Evolutionary conservation across 495 filamentous ascomycete genomes (phyloP).

Genomic region (Penicillium daleae): DNA sequence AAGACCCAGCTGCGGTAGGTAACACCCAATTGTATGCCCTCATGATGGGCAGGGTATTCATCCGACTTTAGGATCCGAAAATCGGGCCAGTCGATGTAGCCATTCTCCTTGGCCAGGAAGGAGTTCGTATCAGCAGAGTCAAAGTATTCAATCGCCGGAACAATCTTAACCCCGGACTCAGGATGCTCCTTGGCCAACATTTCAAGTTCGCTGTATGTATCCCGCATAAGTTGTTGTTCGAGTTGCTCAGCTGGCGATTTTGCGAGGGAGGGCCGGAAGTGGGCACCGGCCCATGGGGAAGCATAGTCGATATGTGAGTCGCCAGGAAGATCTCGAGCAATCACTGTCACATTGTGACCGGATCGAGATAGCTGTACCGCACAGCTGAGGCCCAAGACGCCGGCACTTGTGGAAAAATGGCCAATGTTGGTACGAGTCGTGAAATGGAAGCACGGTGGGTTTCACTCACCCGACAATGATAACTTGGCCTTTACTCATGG

Average conservation of each 20-base stretch:
- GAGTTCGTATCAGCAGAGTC: conserved; percentile 15
- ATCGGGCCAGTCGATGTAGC: conserved; percentile 21
- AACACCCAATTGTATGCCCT: conserved; percentile 12
- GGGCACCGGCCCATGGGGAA: conserved; percentile 58
- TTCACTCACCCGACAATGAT: conserved; percentile 5
- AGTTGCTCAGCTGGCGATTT: background rate
- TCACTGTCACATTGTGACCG: background rate
- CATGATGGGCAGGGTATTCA: conserved; percentile 12
- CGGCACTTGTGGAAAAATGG: background rate
- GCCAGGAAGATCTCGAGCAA: conserved; percentile 10
- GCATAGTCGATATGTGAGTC: conserved; percentile 37
- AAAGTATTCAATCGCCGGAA: conserved; percentile 22
- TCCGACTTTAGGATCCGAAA: conserved; percentile 12
- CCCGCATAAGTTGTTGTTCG: conserved; percentile 17
- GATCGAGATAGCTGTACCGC: background rate
- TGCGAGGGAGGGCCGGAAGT: conserved; percentile 48
- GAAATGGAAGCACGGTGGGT: no score
- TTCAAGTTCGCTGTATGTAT: conserved; percentile 20
- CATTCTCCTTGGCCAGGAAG: conserved; percentile 15
- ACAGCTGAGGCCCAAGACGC: conserved; percentile 4
- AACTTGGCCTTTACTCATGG: background rate
- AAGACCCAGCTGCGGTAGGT: conserved; percentile 23
- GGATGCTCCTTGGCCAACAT: conserved; percentile 9
- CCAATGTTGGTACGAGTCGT: background rate
- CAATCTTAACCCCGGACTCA: conserved; percentile 15